phyloP scores from a whole-genome alignment of 1,139 yeast genomes.

The Citeromyces hawaiiensis region DNA sequence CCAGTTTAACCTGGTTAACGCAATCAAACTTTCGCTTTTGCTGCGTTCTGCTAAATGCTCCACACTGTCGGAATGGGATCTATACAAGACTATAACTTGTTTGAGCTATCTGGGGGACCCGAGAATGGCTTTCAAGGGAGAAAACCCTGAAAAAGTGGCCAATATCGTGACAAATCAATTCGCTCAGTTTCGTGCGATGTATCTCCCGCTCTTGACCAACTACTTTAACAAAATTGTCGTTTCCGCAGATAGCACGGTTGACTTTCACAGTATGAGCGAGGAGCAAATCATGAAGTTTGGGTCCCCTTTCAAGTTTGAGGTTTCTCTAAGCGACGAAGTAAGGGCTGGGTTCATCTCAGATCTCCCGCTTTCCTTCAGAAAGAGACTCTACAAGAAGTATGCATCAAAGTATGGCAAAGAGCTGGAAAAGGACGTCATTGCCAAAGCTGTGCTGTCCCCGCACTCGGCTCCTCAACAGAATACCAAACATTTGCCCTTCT shows the following conservation, averaged over 20 bases:
- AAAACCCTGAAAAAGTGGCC: slow-evolving; percentile 76
- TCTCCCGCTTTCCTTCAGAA: slow-evolving; percentile 40
- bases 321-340: slow-evolving; percentile 10
- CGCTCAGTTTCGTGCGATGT: slow-evolving; percentile 52
- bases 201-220: slow-evolving; percentile 48
- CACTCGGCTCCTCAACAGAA: slow-evolving; percentile 3
- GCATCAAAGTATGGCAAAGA: slow-evolving; percentile 18
- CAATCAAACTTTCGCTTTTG: slow-evolving; percentile 61
- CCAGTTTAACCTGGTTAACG: slow-evolving; percentile 67
- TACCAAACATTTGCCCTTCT: slow-evolving; percentile 9
- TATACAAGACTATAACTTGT: slow-evolving; percentile 68
- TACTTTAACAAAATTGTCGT: slow-evolving; percentile 16
- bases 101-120: slow-evolving; percentile 87
- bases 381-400: slow-evolving; percentile 28
- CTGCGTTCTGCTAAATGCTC: slow-evolving; percentile 12
- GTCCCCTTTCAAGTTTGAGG: slow-evolving; percentile 8
- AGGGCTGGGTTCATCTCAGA: slow-evolving; percentile 22
- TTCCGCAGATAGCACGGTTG: background rate
- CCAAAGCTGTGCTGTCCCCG: slow-evolving; percentile 9
- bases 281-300: slow-evolving; percentile 2
- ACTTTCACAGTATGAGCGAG: background rate
- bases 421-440: slow-evolving; percentile 13
- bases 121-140: slow-evolving; percentile 78
- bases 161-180: slow-evolving; percentile 79
- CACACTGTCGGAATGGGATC: slow-evolving; percentile 44